A percentile compares a stretch with the other conserved stretches of the same genome.
Conservation (phyloP, 2,329 filamentous ascomycete species). For the Microcyclosporella mali region DNA sequence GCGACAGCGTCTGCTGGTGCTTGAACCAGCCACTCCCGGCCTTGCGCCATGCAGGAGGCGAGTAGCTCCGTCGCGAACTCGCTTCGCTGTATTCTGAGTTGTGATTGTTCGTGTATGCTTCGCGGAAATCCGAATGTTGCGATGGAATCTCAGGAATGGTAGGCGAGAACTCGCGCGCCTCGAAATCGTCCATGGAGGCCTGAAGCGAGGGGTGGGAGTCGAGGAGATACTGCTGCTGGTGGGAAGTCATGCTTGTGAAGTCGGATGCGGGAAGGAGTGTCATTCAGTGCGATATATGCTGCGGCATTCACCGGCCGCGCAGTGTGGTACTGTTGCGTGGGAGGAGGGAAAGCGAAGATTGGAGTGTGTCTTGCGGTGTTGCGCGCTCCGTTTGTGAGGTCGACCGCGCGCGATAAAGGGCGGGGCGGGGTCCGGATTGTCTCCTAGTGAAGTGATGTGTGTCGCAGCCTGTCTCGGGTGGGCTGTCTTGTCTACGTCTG, state of each 20-base stretch:
- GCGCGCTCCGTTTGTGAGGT: no score
- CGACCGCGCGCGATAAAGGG: no score
- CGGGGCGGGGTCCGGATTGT: no score
- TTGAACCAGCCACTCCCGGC: conserved; percentile 55
- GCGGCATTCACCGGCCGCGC: conserved; percentile 10
- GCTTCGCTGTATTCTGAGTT: conserved; percentile 43
- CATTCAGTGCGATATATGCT: conserved; percentile 7
- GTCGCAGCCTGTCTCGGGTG: conserved; percentile 3
- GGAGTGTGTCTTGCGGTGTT: no score
- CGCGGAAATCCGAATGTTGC: conserved; percentile 58
- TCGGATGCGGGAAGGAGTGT: conserved; percentile 7
- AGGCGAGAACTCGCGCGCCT: conserved; percentile 48
- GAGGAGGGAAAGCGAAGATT: no score
- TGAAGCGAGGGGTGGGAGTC: conserved; percentile 52
- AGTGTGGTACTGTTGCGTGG: no score
- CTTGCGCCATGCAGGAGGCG: conserved; percentile 59
- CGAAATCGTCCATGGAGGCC: conserved; percentile 58
- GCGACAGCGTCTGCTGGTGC: conserved; percentile 34
- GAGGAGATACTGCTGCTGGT: conserved; percentile 17
- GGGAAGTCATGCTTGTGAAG: conserved; percentile 14
- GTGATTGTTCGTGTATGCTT: conserved; percentile 12
- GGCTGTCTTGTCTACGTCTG: no score
- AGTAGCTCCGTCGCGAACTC: conserved; percentile 54
- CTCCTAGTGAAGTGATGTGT: background rate
- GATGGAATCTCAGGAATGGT: conserved; percentile 51